A percentile compares a stretch with the other conserved stretches of the same genome.
phyloP scores from a whole-genome alignment of 2,329 filamentous ascomycete species.

The Calonectria pauciramosa region DNA sequence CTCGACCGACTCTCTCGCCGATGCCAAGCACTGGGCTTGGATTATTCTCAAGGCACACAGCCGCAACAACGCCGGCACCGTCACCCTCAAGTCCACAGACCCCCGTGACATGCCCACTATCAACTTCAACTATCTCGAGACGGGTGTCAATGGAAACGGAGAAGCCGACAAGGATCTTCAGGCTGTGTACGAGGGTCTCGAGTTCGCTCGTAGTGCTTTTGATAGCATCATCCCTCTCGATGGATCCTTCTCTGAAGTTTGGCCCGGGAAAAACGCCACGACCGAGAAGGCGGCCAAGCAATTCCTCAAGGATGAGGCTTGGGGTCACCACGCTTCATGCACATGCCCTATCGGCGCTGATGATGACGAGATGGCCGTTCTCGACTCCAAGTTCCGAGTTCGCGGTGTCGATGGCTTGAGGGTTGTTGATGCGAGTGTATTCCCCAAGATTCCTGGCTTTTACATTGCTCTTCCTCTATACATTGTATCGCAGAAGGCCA shows the following conservation, averaged over 20 bases:
- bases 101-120: slow-evolving; percentile 75
- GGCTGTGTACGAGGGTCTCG: slow-evolving; percentile 60
- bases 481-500: slow-evolving; percentile 71
- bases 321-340: slow-evolving; percentile 62
- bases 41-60: slow-evolving; percentile 66
- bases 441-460: slow-evolving; percentile 48
- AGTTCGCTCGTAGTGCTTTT: slow-evolving; percentile 60
- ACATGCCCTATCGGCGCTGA: slow-evolving; percentile 70
- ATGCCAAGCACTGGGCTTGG: slow-evolving; percentile 57
- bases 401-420: slow-evolving; percentile 67
- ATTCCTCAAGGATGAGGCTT: slow-evolving; percentile 57
- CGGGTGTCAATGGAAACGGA: slow-evolving; percentile 48
- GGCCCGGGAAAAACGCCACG: slow-evolving; percentile 54
- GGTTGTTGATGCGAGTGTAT: slow-evolving; percentile 74
- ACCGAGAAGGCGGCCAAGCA: slow-evolving; percentile 59
- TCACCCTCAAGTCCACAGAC: slow-evolving; percentile 71
- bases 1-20: slow-evolving; percentile 58
- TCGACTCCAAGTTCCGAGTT: slow-evolving; percentile 71
- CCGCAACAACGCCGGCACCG: slow-evolving; percentile 72
- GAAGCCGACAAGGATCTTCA: slow-evolving; percentile 58
- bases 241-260: slow-evolving; percentile 53
- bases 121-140: slow-evolving; percentile 69
- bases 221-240: slow-evolving; percentile 50
- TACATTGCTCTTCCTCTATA: slow-evolving; percentile 36
- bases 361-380: slow-evolving; percentile 66